Evolutionary conservation across 2,329 filamentous ascomycete genomes (phyloP), one percentile per base, ranked within the genome.

Genomic region (Phialemoniopsis sp.): DNA sequence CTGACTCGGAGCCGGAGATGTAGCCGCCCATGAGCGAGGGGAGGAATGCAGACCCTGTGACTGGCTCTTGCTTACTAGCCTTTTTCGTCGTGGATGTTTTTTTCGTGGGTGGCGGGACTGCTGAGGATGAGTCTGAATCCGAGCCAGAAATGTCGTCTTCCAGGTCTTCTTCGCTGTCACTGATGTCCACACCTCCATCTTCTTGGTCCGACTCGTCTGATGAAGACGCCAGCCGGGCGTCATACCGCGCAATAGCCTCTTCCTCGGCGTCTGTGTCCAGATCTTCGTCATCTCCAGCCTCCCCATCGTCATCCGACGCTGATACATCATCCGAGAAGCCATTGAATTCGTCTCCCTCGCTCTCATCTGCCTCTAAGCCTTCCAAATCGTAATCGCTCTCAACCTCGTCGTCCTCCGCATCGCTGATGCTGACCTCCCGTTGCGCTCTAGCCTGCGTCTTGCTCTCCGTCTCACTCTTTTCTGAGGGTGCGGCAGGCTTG

Each of bases 1-100:
- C 77, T 1, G 75, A 79, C 49, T 87, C 85, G 8, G 82, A 87
- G 34, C 85, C 86, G 3, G 85, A 89, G 51, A 87, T 76, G 63
- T 91, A 94, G 41, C 85, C 85, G 15, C 81, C 83, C 74, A 88
- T 87, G 13, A 93, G 74, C 2, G 82, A 80, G 0, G 87, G 87
- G 3, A 93, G 66, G 56, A 89, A 89, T 1, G 77, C 77, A 1
- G 85, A 78, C 39, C 62, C 62, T 8, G 57, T 56, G 10, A 53
- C 37, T 17, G 40, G 8, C 46, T 28, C 32, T 46, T 40, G 37
- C 36, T 47, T 42, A 13, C 30, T 30, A 9, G 41, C 35, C 28
- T 53, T 57, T 15, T 49, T 43, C n/a, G 48, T 46, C 21, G 38
- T 36, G 19, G 46, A 32, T 28, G 39, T 7, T 28, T 47, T 50